Evolutionary conservation across 2,329 filamentous ascomycete genomes (phyloP).

Genomic region (Aspergillus candidus): DNA sequence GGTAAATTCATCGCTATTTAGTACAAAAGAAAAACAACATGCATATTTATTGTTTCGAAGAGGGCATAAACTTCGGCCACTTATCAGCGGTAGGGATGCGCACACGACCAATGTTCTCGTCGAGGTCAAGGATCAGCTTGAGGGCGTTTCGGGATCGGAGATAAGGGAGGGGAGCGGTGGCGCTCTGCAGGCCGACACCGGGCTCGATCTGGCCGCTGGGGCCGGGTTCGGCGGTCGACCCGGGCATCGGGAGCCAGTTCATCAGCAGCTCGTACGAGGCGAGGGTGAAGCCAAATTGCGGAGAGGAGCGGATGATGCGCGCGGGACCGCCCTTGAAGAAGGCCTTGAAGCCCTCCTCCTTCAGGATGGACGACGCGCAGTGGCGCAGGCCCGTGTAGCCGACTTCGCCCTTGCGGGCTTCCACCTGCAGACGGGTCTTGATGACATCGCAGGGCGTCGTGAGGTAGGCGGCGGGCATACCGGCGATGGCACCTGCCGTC

Average conservation of each 20-base stretch:
- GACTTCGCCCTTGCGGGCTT: constrained; percentile 90
- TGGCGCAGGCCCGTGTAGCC: constrained; percentile 82
- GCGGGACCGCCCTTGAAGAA: constrained; percentile 99
- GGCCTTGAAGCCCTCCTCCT: constrained; percentile 87
- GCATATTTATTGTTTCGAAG: constrained; percentile 22
- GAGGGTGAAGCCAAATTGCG: constrained; percentile 96
- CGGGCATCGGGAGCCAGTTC: constrained; percentile 71
- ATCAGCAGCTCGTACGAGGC: constrained; percentile 92
- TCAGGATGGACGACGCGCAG: constrained; percentile 73
- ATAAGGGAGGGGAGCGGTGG: constrained; percentile 59
- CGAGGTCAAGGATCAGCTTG: constrained; percentile 91
- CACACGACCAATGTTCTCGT: constrained; percentile 82
- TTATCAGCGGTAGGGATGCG: constrained; percentile 47
- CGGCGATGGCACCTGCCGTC: constrained; percentile 87
- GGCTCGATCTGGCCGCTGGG: constrained; percentile 59
- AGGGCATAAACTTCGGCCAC: constrained; percentile 34
- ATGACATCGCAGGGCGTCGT: constrained; percentile 98
- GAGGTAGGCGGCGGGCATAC: constrained; percentile 87
- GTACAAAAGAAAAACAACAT: constrained; percentile 16
- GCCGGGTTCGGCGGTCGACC: constrained; percentile 49
- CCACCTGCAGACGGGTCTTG: constrained; percentile 96
- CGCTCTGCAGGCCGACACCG: constrained; percentile 57
- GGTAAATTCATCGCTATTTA: constrained; percentile 19
- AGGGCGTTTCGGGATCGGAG: constrained; percentile 79
- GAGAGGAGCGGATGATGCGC: constrained; percentile 88